Evolutionary conservation across 1,139 yeast species (phyloP), one percentile per base, ranked within the genome.

Genomic region (Arxiozyma telluris): DNA sequence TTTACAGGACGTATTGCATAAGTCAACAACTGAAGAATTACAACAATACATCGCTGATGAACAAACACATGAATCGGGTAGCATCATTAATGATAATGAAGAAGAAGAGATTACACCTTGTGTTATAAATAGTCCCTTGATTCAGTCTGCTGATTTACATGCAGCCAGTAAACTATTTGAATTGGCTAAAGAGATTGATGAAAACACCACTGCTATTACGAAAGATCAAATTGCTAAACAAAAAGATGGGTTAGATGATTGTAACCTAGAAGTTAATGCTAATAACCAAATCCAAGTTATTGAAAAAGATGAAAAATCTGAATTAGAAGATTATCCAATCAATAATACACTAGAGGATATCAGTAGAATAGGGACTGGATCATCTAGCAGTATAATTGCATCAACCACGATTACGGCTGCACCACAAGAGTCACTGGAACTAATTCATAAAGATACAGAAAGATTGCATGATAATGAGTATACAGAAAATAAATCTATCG

Each of bases 101-200:
- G n/a, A n/a, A 3, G 6, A 34, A 12, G 39, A 34, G n/a, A 34
- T 34, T 15, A 34, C 39, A 34, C 4, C 11, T 34, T 6, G 4
- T 27, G 47, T 1, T 11, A 18, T 8, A 5, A 6, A 9, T 11
- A 7, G 42, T 30, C n/a, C 50, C 15, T 39, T 39, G 18, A 20
- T 12, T 12, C 41, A 41, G 23, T 22, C 34, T 23, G 12, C 45
- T 20, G 44, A 39, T n/a, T 1, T 50, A 9, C n/a, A 22, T 22
- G 47, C 41, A 12, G 43, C 41, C 15, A 49, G 34, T 43, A 42
- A 49, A 49, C 12, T 45, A 25, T 41, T 46, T 20, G 53, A 50
- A 30, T 27, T 44, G 22, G 42, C 49, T 41, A 45, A 45, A 41
- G 45, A 46, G 18, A 45, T 41, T 27, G 52, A 50, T 30, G 49